Conservation (phyloP, 2,329 filamentous ascomycete species). For the Botrytis medusae region DNA sequence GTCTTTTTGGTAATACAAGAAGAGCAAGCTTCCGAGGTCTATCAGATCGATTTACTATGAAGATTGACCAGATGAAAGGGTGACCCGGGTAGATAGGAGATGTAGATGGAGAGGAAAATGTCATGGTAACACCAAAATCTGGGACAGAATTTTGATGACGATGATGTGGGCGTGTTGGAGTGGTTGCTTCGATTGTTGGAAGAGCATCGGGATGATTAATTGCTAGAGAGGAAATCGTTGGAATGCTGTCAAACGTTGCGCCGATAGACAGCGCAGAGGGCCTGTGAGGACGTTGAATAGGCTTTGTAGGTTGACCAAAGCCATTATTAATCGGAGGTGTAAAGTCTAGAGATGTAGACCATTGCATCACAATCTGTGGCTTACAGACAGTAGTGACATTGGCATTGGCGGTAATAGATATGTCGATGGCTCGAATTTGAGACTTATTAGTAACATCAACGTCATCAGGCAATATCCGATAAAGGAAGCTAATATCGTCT, state of each 20-base stretch:
- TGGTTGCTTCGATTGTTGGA: conserved; percentile 56
- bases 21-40: conserved; percentile 68
- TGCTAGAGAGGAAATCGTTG: conserved; percentile 55
- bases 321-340: conserved; percentile 63
- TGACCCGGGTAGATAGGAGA: conserved; percentile 62
- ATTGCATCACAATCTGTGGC: conserved; percentile 63
- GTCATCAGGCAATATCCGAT: conserved; percentile 57
- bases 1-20: conserved; percentile 64
- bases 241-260: conserved; percentile 52
- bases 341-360: conserved; percentile 70
- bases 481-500: conserved; percentile 75
- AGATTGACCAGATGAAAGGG: conserved; percentile 70
- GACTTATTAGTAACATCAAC: conserved; percentile 44
- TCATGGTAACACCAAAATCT: conserved; percentile 72
- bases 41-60: conserved; percentile 70
- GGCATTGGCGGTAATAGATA: conserved; percentile 61
- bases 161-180: conserved; percentile 23
- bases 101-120: conserved; percentile 63
- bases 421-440: conserved; percentile 52
- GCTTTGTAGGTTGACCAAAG: conserved; percentile 56
- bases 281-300: conserved; percentile 61
- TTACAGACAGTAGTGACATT: conserved; percentile 58
- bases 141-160: conserved; percentile 49
- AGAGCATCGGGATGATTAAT: conserved; percentile 59
- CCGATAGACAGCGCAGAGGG: conserved; percentile 65